Evolutionary conservation across 2,329 filamentous ascomycete species (phyloP).

Genomic region (Cladobotryum mycophilum): DNA sequence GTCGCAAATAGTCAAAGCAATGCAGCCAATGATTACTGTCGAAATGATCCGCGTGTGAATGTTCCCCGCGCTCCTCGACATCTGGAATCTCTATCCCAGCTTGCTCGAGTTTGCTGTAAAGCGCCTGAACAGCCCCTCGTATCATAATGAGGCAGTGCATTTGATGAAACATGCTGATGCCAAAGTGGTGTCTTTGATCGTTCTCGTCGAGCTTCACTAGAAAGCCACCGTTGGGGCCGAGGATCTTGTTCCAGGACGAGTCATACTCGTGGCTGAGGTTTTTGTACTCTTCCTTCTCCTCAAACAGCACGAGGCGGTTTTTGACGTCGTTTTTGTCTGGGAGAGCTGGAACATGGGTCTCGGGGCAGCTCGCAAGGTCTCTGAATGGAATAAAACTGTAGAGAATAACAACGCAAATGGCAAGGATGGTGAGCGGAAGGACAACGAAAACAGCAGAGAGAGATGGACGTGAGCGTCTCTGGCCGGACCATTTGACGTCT

Average conservation of each 20-base stretch:
- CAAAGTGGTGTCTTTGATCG: neutral
- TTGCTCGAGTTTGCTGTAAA: too few relatives aligned
- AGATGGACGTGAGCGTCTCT: too few relatives aligned
- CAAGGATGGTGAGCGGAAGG: too few relatives aligned
- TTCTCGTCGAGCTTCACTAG: neutral
- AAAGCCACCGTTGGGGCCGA: slow-evolving; percentile 1
- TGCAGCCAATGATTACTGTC: neutral
- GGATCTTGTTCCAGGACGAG: neutral
- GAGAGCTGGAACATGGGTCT: too few relatives aligned
- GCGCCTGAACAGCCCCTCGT: slow-evolving; percentile 1
- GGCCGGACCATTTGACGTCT: too few relatives aligned
- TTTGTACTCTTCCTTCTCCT: neutral
- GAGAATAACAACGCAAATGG: too few relatives aligned
- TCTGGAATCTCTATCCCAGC: neutral
- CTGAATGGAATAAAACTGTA: too few relatives aligned
- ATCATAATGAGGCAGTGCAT: slow-evolving; percentile 8
- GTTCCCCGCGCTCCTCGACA: neutral
- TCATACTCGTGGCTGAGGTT: slow-evolving; percentile 1
- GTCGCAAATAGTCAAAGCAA: slow-evolving; percentile 12
- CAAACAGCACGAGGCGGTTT: too few relatives aligned
- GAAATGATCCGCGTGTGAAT: neutral
- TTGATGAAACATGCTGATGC: slow-evolving; percentile 12
- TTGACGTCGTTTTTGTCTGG: too few relatives aligned
- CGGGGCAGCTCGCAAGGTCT: too few relatives aligned
- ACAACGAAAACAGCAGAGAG: too few relatives aligned